Conservation (phyloP, 2,329 filamentous ascomycete genomes). For the Dendrostoma leiphaemia region DNA sequence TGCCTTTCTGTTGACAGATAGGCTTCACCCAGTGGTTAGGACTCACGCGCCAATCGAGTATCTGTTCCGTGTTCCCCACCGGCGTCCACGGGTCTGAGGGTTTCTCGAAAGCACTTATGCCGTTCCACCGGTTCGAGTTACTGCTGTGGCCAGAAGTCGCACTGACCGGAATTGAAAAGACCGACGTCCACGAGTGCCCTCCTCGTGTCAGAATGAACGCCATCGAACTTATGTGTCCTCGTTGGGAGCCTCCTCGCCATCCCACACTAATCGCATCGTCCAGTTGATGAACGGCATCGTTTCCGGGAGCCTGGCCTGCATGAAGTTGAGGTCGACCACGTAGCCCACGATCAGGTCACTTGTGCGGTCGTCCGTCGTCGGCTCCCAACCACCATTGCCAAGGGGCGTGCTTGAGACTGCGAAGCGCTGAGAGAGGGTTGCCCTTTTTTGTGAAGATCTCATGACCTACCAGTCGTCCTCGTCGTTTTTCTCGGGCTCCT, state of each 20-base stretch:
- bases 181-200: neutral
- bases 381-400: neutral
- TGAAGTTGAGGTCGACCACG: slow-evolving; percentile 6
- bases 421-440: neutral
- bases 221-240: neutral
- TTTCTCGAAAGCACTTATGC: neutral
- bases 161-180: neutral
- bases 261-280: slow-evolving; percentile 1
- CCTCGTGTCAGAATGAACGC: neutral
- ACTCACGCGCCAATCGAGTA: no score
- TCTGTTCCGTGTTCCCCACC: no score
- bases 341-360: neutral
- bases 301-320: neutral
- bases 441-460: neutral
- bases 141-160: neutral
- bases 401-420: neutral
- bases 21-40: neutral
- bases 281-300: neutral
- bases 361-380: neutral
- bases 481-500: slow-evolving; percentile 3
- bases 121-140: neutral
- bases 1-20: neutral
- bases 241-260: neutral
- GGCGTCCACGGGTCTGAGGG: neutral
- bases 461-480: slow-evolving; percentile 3